phyloP scores from a whole-genome alignment of 148 eudicot species.

The Rhododendron vialii region DNA sequence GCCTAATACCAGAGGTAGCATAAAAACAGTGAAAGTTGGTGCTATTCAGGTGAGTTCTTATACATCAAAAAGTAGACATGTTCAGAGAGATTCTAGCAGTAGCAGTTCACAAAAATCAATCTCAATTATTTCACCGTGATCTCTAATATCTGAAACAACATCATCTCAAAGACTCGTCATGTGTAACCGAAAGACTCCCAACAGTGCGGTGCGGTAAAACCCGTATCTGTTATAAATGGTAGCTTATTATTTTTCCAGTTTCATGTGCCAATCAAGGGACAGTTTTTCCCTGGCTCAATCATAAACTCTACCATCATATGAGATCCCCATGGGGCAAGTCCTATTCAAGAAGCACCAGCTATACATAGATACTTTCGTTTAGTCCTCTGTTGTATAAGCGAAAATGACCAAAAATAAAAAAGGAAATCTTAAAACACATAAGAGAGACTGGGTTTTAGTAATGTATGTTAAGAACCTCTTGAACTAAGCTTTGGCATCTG shows the following conservation, averaged over 20 bases:
- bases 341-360: background rate
- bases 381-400: background rate
- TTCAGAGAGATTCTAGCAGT: background rate
- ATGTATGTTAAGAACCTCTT: background rate
- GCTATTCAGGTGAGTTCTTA: background rate
- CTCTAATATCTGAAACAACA: background rate
- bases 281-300: slow-evolving; percentile 28
- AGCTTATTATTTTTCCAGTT: slow-evolving; percentile 12
- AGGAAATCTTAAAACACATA: background rate
- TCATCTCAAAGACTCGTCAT: background rate
- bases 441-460: background rate
- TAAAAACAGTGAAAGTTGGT: background rate
- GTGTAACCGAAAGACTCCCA: background rate
- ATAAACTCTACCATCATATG: slow-evolving; percentile 24
- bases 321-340: slow-evolving; percentile 1
- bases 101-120: background rate
- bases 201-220: background rate
- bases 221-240: background rate
- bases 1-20: background rate
- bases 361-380: background rate
- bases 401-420: background rate
- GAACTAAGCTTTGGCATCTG: slow-evolving; percentile 11
- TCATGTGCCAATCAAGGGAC: slow-evolving; percentile 29
- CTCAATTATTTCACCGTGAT: background rate
- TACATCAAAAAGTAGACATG: background rate